Evolutionary conservation across 805 yeast species (phyloP), one percentile per base, ranked within the genome.

Genomic region (Pichia nakasei): DNA sequence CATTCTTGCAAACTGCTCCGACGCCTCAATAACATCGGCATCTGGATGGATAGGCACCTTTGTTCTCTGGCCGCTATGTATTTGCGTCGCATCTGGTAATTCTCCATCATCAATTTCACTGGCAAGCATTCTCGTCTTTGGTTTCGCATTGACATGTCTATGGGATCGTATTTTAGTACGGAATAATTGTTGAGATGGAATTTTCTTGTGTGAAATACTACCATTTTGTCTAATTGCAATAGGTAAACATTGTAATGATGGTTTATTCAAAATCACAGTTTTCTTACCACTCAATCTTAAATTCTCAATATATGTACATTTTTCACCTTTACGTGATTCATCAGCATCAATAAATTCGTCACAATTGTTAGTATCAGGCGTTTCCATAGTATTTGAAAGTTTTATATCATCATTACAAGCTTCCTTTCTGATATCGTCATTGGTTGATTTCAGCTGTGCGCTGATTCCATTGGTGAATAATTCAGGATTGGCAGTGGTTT

Each of bases 71-170:
- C 46, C 47, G 1, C 53, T 45, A 41, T 61, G 65, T 15, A 62
- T 52, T 45, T 54, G 45, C 17, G 56, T 61, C 13, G 66, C 62
- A 46, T 61, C 64, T 1, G 66, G 66, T 24, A 60, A 46, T 45
- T 78, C 85, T 29, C 69, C 75, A 43, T 82, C 86, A 49, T 81
- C 89, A 32, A 83, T 80, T 58, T 83, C 93, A 21, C 82, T 75
- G 2, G 89, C 91, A 47, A 84, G 66, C 61, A 83, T 68, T 39
- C 93, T 69, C 50, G 82, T 69, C 38, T 86, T 70, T 22, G 83
- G 84, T 43, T 77, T 72, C 46, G 76, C 66, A 55, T 68, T 77
- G 6, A 83, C 82, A 56, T 79, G 83, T 54, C 76, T 79, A 56
- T 78, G 65, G 20, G 63, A 58, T 45, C 61, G 50, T 27, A 27